Conservation (phyloP, 1,139 yeast genomes). For the Protomyces inundatus region DNA sequence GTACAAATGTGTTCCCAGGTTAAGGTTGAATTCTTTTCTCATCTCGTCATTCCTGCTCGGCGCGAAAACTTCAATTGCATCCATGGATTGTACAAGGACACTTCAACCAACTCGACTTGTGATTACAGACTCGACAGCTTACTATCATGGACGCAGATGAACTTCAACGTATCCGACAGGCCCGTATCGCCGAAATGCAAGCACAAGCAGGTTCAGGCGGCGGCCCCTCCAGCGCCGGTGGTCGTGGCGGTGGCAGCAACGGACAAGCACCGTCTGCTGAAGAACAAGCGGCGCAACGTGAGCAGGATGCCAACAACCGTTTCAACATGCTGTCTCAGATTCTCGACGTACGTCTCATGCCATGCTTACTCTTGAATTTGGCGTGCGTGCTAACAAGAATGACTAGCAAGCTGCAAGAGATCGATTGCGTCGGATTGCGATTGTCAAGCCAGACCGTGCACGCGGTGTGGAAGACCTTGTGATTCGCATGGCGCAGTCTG, state of each 20-base stretch:
- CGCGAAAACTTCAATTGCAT: no score
- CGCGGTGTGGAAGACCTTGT: slow-evolving; percentile 71
- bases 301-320: slow-evolving; percentile 41
- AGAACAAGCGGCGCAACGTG: slow-evolving; percentile 27
- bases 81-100: no score
- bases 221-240: slow-evolving; percentile 28
- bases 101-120: no score
- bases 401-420: slow-evolving; percentile 75
- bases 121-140: background rate
- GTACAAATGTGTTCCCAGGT: no score
- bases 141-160: slow-evolving; percentile 53
- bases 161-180: slow-evolving; percentile 79
- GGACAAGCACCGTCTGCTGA: slow-evolving; percentile 30
- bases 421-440: slow-evolving; percentile 74
- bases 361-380: no score
- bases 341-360: background rate
- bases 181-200: slow-evolving; percentile 78
- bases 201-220: slow-evolving; percentile 41
- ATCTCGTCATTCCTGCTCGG: no score
- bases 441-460: slow-evolving; percentile 89
- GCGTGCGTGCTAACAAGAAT: slow-evolving; percentile 40
- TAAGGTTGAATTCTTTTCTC: no score
- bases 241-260: slow-evolving; percentile 30
- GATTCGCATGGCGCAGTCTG: slow-evolving; percentile 66
- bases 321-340: slow-evolving; percentile 32